Percentiles rank a stretch among this genome's conserved stretches.
phyloP scores from a whole-genome alignment of 257 asterid species.

The Nicotiana tomentosiformis region DNA sequence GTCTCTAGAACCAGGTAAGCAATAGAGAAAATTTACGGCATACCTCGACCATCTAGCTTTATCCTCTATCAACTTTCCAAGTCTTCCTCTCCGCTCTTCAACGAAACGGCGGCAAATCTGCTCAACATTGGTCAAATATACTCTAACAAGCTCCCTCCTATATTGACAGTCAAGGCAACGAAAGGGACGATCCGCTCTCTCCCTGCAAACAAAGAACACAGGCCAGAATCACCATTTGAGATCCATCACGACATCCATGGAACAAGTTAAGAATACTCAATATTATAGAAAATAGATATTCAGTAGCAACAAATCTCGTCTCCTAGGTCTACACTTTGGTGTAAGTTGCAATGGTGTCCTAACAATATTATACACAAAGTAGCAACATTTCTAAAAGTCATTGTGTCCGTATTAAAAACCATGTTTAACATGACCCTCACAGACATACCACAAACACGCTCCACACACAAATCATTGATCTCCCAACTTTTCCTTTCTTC shows the following conservation, averaged over 20 bases:
- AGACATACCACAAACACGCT: background rate
- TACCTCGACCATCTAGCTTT: constrained; percentile 93
- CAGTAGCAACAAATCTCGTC: background rate
- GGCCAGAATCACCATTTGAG: background rate
- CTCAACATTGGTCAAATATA: constrained; percentile 85
- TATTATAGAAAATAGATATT: background rate
- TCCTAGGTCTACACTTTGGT: background rate
- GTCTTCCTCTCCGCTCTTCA: constrained; percentile 71
- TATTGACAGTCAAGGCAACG: constrained; percentile 88
- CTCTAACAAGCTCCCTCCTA: constrained; percentile 91
- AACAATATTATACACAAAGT: background rate
- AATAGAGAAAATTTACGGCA: background rate
- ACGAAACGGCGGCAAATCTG: constrained; percentile 86
- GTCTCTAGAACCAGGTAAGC: no score
- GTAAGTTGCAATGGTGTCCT: background rate
- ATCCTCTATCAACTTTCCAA: constrained; percentile 78
- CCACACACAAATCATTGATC: background rate
- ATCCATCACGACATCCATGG: background rate
- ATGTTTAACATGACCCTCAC: background rate
- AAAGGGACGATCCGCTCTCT: constrained; percentile 83
- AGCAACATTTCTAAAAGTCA: background rate
- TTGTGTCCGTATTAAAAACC: background rate
- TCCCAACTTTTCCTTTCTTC: background rate
- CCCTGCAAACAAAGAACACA: constrained; percentile 45
- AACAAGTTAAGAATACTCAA: background rate